Evolutionary conservation across 192 early-diverging fungal genomes (phyloP).

Genomic region (Coemansia sp.): DNA sequence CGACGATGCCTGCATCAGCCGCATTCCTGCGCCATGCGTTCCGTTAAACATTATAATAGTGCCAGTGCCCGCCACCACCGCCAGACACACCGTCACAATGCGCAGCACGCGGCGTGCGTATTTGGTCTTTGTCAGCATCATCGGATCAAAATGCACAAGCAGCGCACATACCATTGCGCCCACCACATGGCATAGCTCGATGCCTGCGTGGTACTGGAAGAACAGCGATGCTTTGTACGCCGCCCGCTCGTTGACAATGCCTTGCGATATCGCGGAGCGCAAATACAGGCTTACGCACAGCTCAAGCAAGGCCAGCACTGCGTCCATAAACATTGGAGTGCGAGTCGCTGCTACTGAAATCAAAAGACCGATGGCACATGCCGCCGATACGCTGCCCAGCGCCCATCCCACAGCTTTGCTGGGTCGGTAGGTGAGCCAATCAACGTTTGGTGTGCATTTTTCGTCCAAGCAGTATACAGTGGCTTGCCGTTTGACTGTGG

Average conservation of each 20-base stretch:
- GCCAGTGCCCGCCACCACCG: conserved; percentile 10
- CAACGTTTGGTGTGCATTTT: conserved; percentile 10
- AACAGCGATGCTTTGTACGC: conserved; percentile 30
- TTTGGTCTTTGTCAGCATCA: neutral
- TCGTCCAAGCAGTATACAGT: conserved; percentile 8
- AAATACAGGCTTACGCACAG: conserved; percentile 23
- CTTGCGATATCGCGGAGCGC: conserved; percentile 13
- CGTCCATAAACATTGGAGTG: conserved; percentile 19
- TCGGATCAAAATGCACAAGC: conserved; percentile 22
- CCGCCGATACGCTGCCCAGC: conserved; percentile 9
- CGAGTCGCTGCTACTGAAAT: conserved; percentile 9
- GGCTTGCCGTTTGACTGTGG: neutral
- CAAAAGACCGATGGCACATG: neutral
- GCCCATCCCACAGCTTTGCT: conserved; percentile 23
- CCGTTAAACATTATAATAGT: conserved; percentile 27
- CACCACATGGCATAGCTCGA: conserved; percentile 16
- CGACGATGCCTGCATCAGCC: conserved; percentile 16
- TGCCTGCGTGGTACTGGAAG: conserved; percentile 30
- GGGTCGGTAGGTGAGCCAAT: conserved; percentile 28
- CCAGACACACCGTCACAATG: conserved; percentile 12
- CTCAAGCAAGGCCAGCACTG: conserved; percentile 24
- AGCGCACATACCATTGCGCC: conserved; percentile 9
- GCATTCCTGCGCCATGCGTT: conserved; percentile 8
- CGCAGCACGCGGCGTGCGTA: conserved; percentile 7
- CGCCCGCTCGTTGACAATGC: neutral